Evolutionary conservation across 2,329 filamentous ascomycete species (phyloP).

Genomic region (Aotearoamyces nothofagi): DNA sequence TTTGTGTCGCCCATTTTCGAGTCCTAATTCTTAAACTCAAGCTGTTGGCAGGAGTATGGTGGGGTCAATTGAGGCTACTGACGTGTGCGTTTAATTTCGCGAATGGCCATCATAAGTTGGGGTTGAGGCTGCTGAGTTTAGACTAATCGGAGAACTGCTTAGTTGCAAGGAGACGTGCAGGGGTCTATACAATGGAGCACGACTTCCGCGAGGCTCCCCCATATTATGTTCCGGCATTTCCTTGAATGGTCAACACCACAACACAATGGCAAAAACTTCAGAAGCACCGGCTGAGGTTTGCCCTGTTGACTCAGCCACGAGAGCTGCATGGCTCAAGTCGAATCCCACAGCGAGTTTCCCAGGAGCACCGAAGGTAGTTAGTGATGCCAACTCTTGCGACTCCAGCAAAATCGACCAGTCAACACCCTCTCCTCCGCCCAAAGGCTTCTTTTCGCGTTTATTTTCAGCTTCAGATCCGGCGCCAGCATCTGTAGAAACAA

Average conservation of each 20-base stretch:
- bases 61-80: no score
- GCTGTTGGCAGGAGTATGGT: no score
- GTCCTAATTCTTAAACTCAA: no score
- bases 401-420: conserved; percentile 20
- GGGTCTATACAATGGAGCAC: no score
- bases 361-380: conserved; percentile 15
- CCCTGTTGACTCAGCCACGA: conserved; percentile 81
- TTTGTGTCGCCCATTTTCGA: conserved; percentile 18
- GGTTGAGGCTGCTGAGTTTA: no score
- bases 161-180: conserved; percentile 1
- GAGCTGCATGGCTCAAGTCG: conserved; percentile 64
- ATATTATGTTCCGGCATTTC: no score
- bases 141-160: no score
- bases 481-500: conserved; percentile 1
- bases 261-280: conserved; percentile 15
- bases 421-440: conserved; percentile 19
- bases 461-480: conserved; percentile 6
- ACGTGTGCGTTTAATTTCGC: no score
- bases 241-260: not conserved
- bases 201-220: no score
- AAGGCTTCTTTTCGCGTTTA: conserved; percentile 10
- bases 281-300: conserved; percentile 35
- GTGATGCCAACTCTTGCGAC: conserved; percentile 19
- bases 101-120: no score
- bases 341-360: conserved; percentile 13